Percentiles rank a stretch among this genome's conserved stretches.
Evolutionary conservation across 768 basidiomycete species (phyloP).

Genomic region (Austroboletus eburneus): DNA sequence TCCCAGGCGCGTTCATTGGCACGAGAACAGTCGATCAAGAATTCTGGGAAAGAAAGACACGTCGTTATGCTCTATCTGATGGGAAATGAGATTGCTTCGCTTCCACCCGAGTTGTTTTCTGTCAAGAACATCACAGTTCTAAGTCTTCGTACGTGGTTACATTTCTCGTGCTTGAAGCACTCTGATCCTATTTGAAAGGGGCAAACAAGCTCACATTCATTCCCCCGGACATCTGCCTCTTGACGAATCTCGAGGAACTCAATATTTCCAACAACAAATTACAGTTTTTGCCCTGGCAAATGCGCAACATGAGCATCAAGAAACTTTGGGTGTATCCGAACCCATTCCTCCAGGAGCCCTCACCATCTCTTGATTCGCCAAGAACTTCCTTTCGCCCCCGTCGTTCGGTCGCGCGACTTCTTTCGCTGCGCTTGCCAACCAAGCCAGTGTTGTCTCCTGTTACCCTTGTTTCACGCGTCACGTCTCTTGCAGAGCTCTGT

Average conservation of each 20-base stretch:
- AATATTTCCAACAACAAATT: constrained; percentile 60
- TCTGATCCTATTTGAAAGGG: constrained; percentile 35
- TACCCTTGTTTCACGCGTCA: constrained; percentile 18
- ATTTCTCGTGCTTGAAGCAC: not conserved
- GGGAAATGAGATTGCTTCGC: constrained; percentile 45
- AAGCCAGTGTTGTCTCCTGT: constrained; percentile 19
- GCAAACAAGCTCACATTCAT: constrained; percentile 51
- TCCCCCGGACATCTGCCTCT: constrained; percentile 57
- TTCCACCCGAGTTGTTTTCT: constrained; percentile 57
- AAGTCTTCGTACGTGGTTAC: constrained; percentile 50
- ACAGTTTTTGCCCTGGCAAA: constrained; percentile 59
- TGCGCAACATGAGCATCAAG: constrained; percentile 51
- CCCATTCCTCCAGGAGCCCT: constrained; percentile 45
- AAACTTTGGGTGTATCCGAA: constrained; percentile 53
- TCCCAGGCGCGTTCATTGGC: constrained; percentile 21
- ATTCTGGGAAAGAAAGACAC: constrained; percentile 40
- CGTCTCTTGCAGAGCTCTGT: constrained; percentile 35
- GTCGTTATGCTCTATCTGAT: constrained; percentile 56
- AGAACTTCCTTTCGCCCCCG: constrained; percentile 4
- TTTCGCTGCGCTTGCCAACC: constrained; percentile 3
- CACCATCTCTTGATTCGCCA: constrained; percentile 10
- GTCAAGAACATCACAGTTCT: constrained; percentile 58
- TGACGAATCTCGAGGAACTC: constrained; percentile 53
- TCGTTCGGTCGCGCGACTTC: constrained; percentile 12
- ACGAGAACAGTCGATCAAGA: constrained; percentile 25